phyloP scores from a whole-genome alignment of 2,329 filamentous ascomycete genomes.

The Pseudogymnoascus sp. region DNA sequence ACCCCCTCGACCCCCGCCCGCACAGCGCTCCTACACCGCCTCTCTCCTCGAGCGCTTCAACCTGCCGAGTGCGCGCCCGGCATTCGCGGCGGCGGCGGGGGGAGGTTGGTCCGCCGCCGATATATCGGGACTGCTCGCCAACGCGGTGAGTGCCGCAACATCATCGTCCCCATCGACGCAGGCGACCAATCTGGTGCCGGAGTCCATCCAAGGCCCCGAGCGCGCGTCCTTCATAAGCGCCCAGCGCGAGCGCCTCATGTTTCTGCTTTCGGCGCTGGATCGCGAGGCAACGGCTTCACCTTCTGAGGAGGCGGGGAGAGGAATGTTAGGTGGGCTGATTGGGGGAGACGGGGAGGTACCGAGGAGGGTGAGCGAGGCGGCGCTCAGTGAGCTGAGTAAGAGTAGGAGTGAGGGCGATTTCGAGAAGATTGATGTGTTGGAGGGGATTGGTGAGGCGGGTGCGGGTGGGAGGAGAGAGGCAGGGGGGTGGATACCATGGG shows the following conservation, averaged over 20 bases:
- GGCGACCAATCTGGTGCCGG: slow-evolving; percentile 54
- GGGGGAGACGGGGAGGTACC: slow-evolving; percentile 27
- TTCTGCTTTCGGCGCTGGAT: slow-evolving; percentile 70
- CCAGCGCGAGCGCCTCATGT: slow-evolving; percentile 69
- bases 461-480: slow-evolving; percentile 22
- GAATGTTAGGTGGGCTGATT: slow-evolving; percentile 21
- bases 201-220: slow-evolving; percentile 58
- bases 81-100: slow-evolving; percentile 28
- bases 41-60: slow-evolving; percentile 78
- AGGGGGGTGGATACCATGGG: slow-evolving; percentile 44
- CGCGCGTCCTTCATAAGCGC: slow-evolving; percentile 66
- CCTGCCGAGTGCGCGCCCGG: slow-evolving; percentile 62
- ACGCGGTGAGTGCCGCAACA: slow-evolving; percentile 47
- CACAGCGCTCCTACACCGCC: slow-evolving; percentile 61
- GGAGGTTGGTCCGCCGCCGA: slow-evolving; percentile 46
- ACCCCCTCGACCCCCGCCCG: slow-evolving; percentile 39
- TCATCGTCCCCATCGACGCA: slow-evolving; percentile 20
- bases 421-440: slow-evolving; percentile 67
- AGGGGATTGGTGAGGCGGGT: slow-evolving; percentile 26
- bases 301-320: slow-evolving; percentile 12
- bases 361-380: slow-evolving; percentile 22
- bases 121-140: slow-evolving; percentile 69
- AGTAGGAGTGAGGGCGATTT: slow-evolving; percentile 82
- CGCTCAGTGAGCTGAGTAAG: slow-evolving; percentile 57
- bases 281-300: slow-evolving; percentile 58